Conservation (phyloP, 495 filamentous ascomycete genomes). For the Penicillium maclennaniae region DNA sequence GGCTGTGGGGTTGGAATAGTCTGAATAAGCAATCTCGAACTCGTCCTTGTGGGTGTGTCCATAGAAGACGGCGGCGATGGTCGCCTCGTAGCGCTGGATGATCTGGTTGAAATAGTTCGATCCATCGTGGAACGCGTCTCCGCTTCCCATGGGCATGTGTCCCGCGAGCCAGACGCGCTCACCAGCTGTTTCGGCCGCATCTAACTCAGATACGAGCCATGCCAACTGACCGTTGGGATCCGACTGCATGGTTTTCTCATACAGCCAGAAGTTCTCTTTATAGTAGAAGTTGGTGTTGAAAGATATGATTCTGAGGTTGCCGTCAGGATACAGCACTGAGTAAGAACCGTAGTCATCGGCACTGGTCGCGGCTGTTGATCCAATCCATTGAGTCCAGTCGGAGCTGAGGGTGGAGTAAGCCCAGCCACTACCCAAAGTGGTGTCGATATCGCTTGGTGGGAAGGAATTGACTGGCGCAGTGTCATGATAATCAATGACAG, state of each 20-base stretch:
- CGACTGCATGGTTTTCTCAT: conserved; percentile 42
- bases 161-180: conserved; percentile 52
- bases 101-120: conserved; percentile 54
- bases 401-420: conserved; percentile 46
- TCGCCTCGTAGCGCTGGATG: conserved; percentile 46
- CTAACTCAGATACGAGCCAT: conserved; percentile 50
- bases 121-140: conserved; percentile 46
- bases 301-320: conserved; percentile 51
- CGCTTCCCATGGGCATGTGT: conserved; percentile 47
- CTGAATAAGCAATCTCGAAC: conserved; percentile 50
- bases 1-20: conserved; percentile 30
- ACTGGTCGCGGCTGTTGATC: conserved; percentile 28
- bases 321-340: conserved; percentile 35
- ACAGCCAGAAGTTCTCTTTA: conserved; percentile 51
- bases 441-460: conserved; percentile 34
- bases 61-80: conserved; percentile 52
- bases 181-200: conserved; percentile 46
- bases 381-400: conserved; percentile 48
- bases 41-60: conserved; percentile 56
- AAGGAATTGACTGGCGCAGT: conserved; percentile 50
- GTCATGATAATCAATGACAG: conserved; percentile 54
- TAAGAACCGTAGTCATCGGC: conserved; percentile 48
- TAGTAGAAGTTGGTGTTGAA: conserved; percentile 56
- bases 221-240: conserved; percentile 46
- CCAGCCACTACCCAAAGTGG: conserved; percentile 42